Evolutionary conservation across 345 rosid species (phyloP).

Genomic region (Garcia nutans): DNA sequence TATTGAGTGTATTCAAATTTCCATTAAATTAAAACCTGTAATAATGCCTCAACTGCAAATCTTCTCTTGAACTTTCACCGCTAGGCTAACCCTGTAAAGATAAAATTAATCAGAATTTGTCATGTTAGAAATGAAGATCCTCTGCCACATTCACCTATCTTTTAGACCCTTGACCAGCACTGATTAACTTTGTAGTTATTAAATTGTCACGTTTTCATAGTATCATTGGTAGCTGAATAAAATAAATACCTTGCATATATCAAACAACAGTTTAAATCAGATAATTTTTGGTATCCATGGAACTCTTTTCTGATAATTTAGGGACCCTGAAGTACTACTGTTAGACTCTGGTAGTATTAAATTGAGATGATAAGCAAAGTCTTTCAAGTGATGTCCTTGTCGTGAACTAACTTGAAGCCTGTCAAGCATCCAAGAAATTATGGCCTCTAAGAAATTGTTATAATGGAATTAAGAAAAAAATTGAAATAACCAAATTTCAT

Average conservation of each 20-base stretch:
- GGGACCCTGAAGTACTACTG: neutral
- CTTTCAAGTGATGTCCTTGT: neutral
- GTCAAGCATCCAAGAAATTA: no score
- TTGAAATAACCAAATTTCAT: no score
- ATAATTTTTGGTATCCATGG: neutral
- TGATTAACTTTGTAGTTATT: neutral
- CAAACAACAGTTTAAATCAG: neutral
- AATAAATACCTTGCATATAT: neutral
- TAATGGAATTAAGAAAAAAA: no score
- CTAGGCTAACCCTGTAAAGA: no score
- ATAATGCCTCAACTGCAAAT: no score
- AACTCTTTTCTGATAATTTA: neutral
- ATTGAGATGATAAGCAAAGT: neutral
- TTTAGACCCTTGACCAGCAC: neutral
- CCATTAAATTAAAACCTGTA: no score
- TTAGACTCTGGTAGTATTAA: constrained; percentile 5
- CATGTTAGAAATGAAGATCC: constrained; percentile 10
- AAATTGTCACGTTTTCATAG: neutral
- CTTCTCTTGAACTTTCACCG: no score
- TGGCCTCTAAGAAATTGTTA: no score
- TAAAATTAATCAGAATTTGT: constrained; percentile 3
- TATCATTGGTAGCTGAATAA: neutral
- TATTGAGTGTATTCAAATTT: no score
- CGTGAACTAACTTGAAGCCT: no score
- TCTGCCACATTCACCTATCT: constrained; percentile 20